Evolutionary conservation across 441 rosid species (phyloP).

Genomic region (Pelargonium citronellum): DNA sequence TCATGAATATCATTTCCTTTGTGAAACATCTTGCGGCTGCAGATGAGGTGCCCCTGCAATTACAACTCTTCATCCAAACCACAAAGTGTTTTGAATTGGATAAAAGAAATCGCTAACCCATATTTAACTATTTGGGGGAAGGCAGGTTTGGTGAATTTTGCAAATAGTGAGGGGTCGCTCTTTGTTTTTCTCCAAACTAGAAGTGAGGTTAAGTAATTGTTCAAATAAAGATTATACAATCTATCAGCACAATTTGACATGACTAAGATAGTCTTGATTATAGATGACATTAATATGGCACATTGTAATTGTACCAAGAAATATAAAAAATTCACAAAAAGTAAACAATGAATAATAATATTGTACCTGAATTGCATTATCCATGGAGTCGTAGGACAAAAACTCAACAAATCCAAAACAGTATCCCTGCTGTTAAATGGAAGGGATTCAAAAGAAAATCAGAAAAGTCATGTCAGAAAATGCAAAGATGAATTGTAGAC

Average conservation of each 20-base stretch:
- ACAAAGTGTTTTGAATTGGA: too few relatives aligned
- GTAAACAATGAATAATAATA: background rate
- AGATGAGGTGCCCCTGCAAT: too few relatives aligned
- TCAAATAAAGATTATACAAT: too few relatives aligned
- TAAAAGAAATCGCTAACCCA: too few relatives aligned
- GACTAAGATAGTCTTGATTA: background rate
- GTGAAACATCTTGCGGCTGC: too few relatives aligned
- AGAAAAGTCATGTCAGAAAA: constrained; percentile 17
- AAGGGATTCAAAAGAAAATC: constrained; percentile 16
- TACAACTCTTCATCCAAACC: too few relatives aligned
- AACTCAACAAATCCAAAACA: constrained; percentile 65
- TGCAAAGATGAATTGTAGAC: constrained; percentile 6
- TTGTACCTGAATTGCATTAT: constrained; percentile 47
- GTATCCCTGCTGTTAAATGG: constrained; percentile 42
- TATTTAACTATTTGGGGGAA: too few relatives aligned
- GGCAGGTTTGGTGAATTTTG: too few relatives aligned
- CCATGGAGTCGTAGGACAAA: constrained; percentile 41
- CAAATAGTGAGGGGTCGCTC: too few relatives aligned
- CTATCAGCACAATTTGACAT: background rate
- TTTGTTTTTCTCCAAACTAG: too few relatives aligned
- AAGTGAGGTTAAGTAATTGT: too few relatives aligned
- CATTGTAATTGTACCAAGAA: background rate
- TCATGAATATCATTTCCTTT: too few relatives aligned
- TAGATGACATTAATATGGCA: background rate
- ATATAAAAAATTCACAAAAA: background rate